These are phyloP conservation scores for Spiromastix sp. DNA, from an alignment of 2,329 filamentous ascomycete species.

Conservation along the genomic window DNA sequence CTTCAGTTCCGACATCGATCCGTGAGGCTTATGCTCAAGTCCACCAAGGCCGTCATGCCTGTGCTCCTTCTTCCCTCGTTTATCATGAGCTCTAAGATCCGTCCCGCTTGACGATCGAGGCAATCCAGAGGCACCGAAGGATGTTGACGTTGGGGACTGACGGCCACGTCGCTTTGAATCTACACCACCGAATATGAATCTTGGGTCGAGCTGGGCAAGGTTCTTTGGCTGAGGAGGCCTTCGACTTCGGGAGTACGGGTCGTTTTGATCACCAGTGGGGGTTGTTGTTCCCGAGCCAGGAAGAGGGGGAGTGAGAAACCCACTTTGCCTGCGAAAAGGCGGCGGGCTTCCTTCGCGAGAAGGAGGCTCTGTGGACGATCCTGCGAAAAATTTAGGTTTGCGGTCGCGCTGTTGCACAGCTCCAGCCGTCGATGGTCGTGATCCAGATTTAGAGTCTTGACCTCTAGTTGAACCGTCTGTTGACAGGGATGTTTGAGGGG, in stretches of 20 bases:
- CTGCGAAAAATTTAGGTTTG: constrained; percentile 45
- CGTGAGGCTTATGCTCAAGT: constrained; percentile 46
- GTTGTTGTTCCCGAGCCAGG: constrained; percentile 68
- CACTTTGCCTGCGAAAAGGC: constrained; percentile 41
- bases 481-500: constrained; percentile 45
- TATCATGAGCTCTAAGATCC: constrained; percentile 37
- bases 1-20: constrained; percentile 90
- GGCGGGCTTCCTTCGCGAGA: constrained; percentile 55
- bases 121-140: constrained; percentile 17
- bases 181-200: constrained; percentile 73
- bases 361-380: constrained; percentile 43
- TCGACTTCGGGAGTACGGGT: constrained; percentile 77
- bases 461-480: constrained; percentile 26
- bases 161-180: constrained; percentile 56
- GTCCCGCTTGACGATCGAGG: constrained; percentile 38
- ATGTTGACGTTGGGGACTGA: constrained; percentile 25
- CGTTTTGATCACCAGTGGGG: constrained; percentile 67
- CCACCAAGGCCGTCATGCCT: constrained; percentile 37
- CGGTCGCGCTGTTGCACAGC: constrained; percentile 36
- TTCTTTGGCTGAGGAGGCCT: constrained; percentile 60
- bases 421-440: constrained; percentile 30
- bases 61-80: constrained; percentile 44
- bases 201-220: constrained; percentile 59
- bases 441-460: constrained; percentile 19
- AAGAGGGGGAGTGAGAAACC: constrained; percentile 38